These are phyloP conservation scores for Angophora floribunda DNA, from an alignment of 345 rosid genomes.

Conservation along the genomic window DNA sequence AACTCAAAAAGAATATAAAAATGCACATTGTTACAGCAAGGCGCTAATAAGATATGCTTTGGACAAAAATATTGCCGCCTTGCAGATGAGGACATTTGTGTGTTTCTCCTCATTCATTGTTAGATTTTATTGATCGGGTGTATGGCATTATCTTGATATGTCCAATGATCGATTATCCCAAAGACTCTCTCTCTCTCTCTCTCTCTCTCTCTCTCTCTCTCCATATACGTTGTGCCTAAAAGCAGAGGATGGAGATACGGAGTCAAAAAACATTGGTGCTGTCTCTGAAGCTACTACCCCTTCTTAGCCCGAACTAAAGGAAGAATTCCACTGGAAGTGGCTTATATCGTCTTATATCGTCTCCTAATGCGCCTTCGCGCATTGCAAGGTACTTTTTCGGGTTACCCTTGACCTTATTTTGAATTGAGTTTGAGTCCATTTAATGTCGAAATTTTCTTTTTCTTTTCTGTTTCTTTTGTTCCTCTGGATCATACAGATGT, in stretches of 20 bases:
- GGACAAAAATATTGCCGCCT: neutral
- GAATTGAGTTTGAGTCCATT: neutral
- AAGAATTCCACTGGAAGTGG: neutral
- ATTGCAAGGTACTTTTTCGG: neutral
- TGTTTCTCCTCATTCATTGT: neutral
- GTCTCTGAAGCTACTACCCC: neutral
- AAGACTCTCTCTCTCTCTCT: neutral
- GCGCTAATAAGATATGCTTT: neutral
- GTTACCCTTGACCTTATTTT: neutral
- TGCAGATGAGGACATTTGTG: neutral
- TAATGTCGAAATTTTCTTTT: neutral
- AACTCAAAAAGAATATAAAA: neutral
- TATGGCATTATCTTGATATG: neutral
- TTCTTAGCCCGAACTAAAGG: neutral
- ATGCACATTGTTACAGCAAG: neutral
- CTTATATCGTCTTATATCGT: neutral
- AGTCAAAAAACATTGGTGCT: neutral
- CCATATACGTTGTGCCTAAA: neutral
- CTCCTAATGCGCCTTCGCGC: neutral
- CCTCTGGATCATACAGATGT: neutral
- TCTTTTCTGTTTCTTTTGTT: neutral
- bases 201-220: neutral
- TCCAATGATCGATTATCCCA: neutral
- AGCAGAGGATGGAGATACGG: neutral
- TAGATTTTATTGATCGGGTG: neutral